Conservation (phyloP, 345 rosid genomes). For the Salix dunnii region DNA sequence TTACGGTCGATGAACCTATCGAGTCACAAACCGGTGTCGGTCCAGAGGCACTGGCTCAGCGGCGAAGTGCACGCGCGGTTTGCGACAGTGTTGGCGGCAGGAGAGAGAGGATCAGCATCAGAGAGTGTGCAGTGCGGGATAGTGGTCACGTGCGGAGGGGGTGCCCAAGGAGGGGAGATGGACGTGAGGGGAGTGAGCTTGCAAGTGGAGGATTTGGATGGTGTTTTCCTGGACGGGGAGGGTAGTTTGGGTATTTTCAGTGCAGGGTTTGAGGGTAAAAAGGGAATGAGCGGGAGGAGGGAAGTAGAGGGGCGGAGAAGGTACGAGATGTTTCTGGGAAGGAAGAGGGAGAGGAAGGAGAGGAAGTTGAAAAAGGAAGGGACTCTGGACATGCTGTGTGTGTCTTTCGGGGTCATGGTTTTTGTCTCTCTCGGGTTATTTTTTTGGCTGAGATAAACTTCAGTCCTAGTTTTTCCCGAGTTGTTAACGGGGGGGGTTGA, state of each 20-base stretch:
- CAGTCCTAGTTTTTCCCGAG: no score
- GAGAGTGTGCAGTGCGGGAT: constrained; percentile 48
- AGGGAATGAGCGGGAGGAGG: constrained; percentile 29
- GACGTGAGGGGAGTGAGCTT: constrained; percentile 66
- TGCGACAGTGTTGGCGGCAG: constrained; percentile 25
- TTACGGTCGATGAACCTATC: constrained; percentile 60
- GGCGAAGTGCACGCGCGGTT: constrained; percentile 65
- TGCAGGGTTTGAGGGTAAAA: constrained; percentile 46
- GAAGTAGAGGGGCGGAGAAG: constrained; percentile 34
- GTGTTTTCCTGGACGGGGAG: constrained; percentile 56
- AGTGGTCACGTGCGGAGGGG: constrained; percentile 50
- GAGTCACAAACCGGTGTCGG: constrained; percentile 59
- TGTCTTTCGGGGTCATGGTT: constrained; percentile 38
- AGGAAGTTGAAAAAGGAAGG: constrained; percentile 44
- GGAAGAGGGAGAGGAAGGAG: constrained; percentile 51
- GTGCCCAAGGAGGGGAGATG: constrained; percentile 42
- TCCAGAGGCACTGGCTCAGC: constrained; percentile 68
- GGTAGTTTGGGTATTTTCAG: constrained; percentile 53
- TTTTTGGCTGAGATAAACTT: constrained; percentile 25
- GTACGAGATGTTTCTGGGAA: constrained; percentile 39
- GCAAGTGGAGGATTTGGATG: constrained; percentile 69
- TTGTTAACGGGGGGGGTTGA: neutral
- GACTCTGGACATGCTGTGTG: constrained; percentile 49
- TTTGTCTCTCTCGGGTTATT: constrained; percentile 33
- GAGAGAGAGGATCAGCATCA: constrained; percentile 22